phyloP scores from a whole-genome alignment of 2,329 filamentous ascomycete genomes.

The Fusarium burgessii region DNA sequence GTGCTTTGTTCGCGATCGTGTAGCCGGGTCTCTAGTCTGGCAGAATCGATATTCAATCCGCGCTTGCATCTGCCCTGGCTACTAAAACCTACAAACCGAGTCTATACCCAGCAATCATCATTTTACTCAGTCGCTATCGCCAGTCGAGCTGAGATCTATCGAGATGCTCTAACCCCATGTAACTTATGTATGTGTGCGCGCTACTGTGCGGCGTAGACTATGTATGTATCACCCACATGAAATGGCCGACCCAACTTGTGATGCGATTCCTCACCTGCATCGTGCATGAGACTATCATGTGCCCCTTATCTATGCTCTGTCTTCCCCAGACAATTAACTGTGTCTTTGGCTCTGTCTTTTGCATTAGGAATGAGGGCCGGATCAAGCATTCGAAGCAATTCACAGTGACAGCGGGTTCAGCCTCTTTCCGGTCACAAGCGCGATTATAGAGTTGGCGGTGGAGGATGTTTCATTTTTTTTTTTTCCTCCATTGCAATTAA shows the following conservation, averaged over 20 bases:
- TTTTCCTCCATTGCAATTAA: background rate
- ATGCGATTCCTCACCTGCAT: conserved; percentile 36
- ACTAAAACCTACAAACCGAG: conserved; percentile 8
- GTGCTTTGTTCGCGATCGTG: conserved; percentile 24
- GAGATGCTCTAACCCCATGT: conserved; percentile 13
- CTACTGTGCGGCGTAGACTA: conserved; percentile 28
- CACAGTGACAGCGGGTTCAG: background rate
- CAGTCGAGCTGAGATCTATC: conserved; percentile 32
- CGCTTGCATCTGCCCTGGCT: conserved; percentile 7
- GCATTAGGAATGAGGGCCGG: conserved; percentile 24
- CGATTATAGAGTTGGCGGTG: conserved; percentile 11
- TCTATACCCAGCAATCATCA: conserved; percentile 5
- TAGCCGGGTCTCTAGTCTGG: conserved; percentile 6
- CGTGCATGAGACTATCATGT: conserved; percentile 26
- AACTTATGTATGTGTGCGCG: conserved; percentile 2
- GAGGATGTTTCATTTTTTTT: conserved; percentile 16
- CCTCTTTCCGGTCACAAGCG: conserved; percentile 12
- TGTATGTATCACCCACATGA: conserved; percentile 34
- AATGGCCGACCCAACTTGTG: conserved; percentile 13
- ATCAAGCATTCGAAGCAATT: conserved; percentile 21
- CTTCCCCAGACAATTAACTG: conserved; percentile 4
- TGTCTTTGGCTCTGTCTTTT: conserved; percentile 3
- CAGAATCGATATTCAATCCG: conserved; percentile 22
- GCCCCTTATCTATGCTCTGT: conserved; percentile 6
- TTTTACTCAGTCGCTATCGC: conserved; percentile 13